These are phyloP conservation scores for Tuber melanosporum DNA, from an alignment of 495 filamentous ascomycete genomes.

Conservation along the genomic window DNA sequence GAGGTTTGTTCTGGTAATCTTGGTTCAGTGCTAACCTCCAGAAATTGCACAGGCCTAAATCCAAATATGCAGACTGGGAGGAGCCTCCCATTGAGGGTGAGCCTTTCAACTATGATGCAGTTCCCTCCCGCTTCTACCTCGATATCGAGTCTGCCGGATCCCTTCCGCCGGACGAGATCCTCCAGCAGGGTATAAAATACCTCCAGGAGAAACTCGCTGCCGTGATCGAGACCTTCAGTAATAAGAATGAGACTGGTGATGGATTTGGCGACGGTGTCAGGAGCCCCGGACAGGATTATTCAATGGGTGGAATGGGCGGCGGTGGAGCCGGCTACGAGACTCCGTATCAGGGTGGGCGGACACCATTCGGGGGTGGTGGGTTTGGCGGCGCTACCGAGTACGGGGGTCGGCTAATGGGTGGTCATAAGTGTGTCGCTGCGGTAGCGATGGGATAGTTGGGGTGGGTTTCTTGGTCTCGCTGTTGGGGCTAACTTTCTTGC, in stretches of 20 bases:
- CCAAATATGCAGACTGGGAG: slow-evolving; percentile 80
- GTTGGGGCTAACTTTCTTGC: not conserved
- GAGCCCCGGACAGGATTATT: slow-evolving; percentile 38
- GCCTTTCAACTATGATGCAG: slow-evolving; percentile 83
- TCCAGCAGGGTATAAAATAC: slow-evolving; percentile 81
- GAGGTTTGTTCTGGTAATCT: not conserved
- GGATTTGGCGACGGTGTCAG: slow-evolving; percentile 36
- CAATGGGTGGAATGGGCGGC: slow-evolving; percentile 39
- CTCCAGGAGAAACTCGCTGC: slow-evolving; percentile 82
- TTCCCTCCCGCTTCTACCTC: slow-evolving; percentile 77
- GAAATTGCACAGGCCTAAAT: slow-evolving; percentile 61
- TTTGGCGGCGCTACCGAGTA: slow-evolving; percentile 38
- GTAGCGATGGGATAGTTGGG: not conserved
- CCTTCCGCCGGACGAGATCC: slow-evolving; percentile 76
- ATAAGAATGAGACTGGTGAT: slow-evolving; percentile 32
- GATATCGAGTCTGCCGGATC: slow-evolving; percentile 85
- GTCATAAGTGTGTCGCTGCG: slow-evolving; percentile 6
- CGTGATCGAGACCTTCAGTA: slow-evolving; percentile 66
- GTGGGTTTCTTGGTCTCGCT: not conserved
- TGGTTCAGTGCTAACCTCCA: not conserved
- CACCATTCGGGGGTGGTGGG: slow-evolving; percentile 34
- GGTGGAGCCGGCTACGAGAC: slow-evolving; percentile 38
- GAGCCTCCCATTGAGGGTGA: slow-evolving; percentile 71
- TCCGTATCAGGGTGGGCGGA: slow-evolving; percentile 37
- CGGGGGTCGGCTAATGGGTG: slow-evolving; percentile 32